These are phyloP conservation scores for Filosporella fistucella DNA, from an alignment of 495 filamentous ascomycete genomes.

Conservation along the genomic window DNA sequence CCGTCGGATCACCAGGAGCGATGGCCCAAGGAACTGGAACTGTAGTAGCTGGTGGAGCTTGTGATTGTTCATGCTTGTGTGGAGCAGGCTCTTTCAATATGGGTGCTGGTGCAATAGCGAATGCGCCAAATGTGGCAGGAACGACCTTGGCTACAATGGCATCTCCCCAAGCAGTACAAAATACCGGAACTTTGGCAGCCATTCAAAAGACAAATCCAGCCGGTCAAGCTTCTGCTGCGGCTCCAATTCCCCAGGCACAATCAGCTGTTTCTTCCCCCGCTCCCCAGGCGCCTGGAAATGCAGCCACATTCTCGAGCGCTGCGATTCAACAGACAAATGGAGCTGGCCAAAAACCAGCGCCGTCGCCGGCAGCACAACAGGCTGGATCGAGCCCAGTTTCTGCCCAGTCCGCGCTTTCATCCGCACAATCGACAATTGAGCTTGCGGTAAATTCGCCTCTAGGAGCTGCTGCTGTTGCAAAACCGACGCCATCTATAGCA, in stretches of 20 bases:
- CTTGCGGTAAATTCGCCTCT: neutral
- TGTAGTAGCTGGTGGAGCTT: constrained; percentile 31
- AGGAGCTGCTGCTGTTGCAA: neutral
- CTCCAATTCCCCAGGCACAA: neutral
- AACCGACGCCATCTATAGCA: neutral
- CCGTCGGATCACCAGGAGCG: constrained; percentile 19
- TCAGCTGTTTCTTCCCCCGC: neutral
- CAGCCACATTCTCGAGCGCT: neutral
- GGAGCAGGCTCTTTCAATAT: constrained; percentile 50
- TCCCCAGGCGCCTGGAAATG: neutral
- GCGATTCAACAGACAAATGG: neutral
- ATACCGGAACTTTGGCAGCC: neutral
- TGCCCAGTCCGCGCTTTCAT: neutral
- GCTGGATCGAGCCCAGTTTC: neutral
- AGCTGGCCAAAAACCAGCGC: too few species aligned
- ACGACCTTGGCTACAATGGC: constrained; percentile 9
- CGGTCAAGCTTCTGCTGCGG: neutral
- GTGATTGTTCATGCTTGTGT: constrained; percentile 57
- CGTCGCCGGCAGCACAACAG: neutral
- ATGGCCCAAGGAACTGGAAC: constrained; percentile 26
- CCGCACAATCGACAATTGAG: neutral
- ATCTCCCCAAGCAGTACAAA: neutral
- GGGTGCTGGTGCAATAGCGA: neutral
- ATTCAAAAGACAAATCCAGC: neutral
- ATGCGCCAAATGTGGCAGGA: neutral